Evolutionary conservation across 2,329 filamentous ascomycete genomes (phyloP).

Genomic region (Pseudogymnoascus sp.): DNA sequence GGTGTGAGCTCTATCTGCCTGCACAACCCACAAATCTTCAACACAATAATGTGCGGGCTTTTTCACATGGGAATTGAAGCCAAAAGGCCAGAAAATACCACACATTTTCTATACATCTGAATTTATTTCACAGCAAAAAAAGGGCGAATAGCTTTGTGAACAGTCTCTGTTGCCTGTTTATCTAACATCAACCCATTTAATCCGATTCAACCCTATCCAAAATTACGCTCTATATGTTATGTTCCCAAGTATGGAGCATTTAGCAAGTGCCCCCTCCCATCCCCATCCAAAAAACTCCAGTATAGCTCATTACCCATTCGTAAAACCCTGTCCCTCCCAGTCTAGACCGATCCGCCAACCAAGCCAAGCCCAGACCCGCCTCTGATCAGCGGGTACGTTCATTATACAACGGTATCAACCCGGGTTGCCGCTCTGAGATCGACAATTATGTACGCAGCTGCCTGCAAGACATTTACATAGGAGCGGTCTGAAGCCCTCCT

Average conservation of each 20-base stretch:
- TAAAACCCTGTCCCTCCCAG: neutral
- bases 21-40: no score
- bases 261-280: neutral
- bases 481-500: neutral
- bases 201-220: neutral
- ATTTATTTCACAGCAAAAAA: no score
- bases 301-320: conserved; percentile 1
- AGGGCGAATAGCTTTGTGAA: no score
- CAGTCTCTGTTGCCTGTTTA: neutral
- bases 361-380: neutral
- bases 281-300: neutral
- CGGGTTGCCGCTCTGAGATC: neutral
- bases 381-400: neutral
- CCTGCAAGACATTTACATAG: neutral
- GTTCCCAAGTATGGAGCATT: neutral
- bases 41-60: no score
- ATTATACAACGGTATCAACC: neutral
- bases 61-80: no score
- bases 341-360: neutral
- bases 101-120: no score
- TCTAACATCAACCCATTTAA: neutral
- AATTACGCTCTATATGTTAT: neutral
- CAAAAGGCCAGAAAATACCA: no score
- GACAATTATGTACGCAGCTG: neutral
- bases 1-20: no score